Conservation (phyloP, 164 flowering plant species). For the Litsea cubeba region DNA sequence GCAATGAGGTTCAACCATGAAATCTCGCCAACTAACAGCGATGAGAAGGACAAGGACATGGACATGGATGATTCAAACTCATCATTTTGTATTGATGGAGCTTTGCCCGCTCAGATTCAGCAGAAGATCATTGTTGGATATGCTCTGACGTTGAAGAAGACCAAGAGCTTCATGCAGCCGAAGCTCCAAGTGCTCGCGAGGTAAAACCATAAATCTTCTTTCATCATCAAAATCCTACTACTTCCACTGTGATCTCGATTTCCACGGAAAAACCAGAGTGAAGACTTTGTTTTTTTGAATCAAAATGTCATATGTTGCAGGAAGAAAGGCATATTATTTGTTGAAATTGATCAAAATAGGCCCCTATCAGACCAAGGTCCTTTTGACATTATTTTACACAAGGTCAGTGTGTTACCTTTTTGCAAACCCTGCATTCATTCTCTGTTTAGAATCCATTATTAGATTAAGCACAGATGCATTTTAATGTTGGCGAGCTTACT, state of each 20-base stretch:
- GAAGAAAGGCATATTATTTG: constrained; percentile 73
- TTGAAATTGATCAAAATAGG: constrained; percentile 62
- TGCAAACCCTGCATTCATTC: neutral
- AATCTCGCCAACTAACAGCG: constrained; percentile 14
- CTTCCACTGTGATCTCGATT: too few relatives aligned
- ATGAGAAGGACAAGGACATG: constrained; percentile 20
- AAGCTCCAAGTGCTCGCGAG: constrained; percentile 52
- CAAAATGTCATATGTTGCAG: constrained; percentile 33
- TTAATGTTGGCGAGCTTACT: neutral
- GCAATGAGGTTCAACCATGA: constrained; percentile 45
- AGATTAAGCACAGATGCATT: neutral
- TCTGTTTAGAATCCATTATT: neutral
- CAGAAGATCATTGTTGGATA: constrained; percentile 56
- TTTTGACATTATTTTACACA: constrained; percentile 81
- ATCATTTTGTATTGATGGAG: constrained; percentile 15
- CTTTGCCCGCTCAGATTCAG: constrained; percentile 13
- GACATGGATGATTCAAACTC: neutral
- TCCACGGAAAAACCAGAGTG: too few relatives aligned
- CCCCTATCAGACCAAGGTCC: constrained; percentile 94
- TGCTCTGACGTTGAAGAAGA: constrained; percentile 71
- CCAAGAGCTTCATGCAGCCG: constrained; percentile 67
- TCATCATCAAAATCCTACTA: too few relatives aligned
- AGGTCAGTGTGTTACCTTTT: constrained; percentile 41
- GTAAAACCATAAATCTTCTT: constrained; percentile 18
- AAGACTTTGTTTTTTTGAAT: too few relatives aligned